Base-by-base conservation (phyloP, 2,329 filamentous ascomycete genomes). In the Mariannaea sp. region DNA sequence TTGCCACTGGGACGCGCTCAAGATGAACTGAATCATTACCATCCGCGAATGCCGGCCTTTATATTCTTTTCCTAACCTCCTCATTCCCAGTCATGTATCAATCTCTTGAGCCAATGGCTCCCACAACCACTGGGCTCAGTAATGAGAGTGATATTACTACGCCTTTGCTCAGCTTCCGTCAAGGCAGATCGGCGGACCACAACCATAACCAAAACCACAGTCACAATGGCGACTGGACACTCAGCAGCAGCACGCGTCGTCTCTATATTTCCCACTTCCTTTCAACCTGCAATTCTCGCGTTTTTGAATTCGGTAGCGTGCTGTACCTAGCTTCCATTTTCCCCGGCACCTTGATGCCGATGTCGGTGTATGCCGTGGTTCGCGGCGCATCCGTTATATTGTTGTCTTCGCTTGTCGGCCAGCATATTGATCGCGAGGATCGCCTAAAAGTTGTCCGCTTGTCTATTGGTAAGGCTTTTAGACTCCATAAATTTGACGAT, bases 351-450 rank as follows among this genome's bases (percentile, higher is more conserved):
- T 72, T 91, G 17, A 75, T 88, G 17, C 86, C 83, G 29, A 78
- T 86, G 50, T 89, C 87, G 0, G 71, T 86, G n/a, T 91, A 90
- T 64, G 87, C 87, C 0, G 71, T 90, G 6, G 73, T 79, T 5
- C 80, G 88, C 17, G 78, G 81, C 5, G 70, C 76, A 0, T 75
- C 83, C 0, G 85, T 84, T 0, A 79, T 87, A 4, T 22, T 84
- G 0, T 71, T 89, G 6, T 80, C 85, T 0, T 80, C 82, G 10
- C 73, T 74, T 39, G 68, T 90, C 5, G 88, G 88, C 1, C 64
- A 66, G 1, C 76, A 76, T 32, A 81, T 91, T 30, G 88, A 91
- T 66, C 69, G 57, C 0, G 75, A 74, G 5, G 67, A 82, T 51
- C 75, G 83, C 0, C 70, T 86, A 3, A 63, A 61, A 1, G 76